Base-by-base conservation (phyloP, 2,329 filamentous ascomycete genomes). In the Sclerotiophoma versabilis region DNA sequence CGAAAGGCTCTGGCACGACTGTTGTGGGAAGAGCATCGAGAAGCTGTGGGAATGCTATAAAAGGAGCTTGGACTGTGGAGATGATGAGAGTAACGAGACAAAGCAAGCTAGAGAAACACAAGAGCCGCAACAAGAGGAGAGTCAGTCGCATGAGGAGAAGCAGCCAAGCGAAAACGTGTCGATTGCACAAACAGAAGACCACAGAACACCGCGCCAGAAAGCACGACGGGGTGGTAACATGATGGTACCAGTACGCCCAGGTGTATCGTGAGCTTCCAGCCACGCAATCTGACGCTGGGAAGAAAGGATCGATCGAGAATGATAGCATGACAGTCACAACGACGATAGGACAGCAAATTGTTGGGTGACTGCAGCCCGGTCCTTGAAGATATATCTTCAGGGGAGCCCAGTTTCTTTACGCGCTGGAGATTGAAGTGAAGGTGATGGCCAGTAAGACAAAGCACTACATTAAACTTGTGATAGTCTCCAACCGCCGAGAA, bases 41-140 rank as follows among this genome's bases (percentile, higher is more conserved):
- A 79, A 87, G 58, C 76, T 97, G 25, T 97, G 91, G 89, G 77
- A 80, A 17, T 87, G 91, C 56, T 97, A 97, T 76, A 81, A 77
- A 23, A 68, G 75, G 59, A 77, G 76, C 61, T 68, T 86, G 59
- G 77, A 79, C 5, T 49, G 62, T 20, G 54, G 54, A 5, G 36
- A 58, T 19, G 32, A 39, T 2, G 14, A 51, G 5, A 17, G 19
- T 4, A 10, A 47, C 14, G 26, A 39, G 17, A 11, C 26, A 38
- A 32, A 36, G 17, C 27, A 41, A 2, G 22, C 11, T 20, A 14
- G 15, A 5, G 15, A 38, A 4, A 15, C 29, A 14, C 12, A 17
- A 15, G n/a, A 15, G 12, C 10, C 46, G 5, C 29, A 32, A 7
- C 20, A 26, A n/a, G 33, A 38, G 3, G 9, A 33, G 26, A 19